A percentile compares a stretch with the other conserved stretches of the same genome.
These are phyloP conservation scores for Lachancea thermotolerans DNA, from an alignment of 805 yeast species.

Conservation along the genomic window DNA sequence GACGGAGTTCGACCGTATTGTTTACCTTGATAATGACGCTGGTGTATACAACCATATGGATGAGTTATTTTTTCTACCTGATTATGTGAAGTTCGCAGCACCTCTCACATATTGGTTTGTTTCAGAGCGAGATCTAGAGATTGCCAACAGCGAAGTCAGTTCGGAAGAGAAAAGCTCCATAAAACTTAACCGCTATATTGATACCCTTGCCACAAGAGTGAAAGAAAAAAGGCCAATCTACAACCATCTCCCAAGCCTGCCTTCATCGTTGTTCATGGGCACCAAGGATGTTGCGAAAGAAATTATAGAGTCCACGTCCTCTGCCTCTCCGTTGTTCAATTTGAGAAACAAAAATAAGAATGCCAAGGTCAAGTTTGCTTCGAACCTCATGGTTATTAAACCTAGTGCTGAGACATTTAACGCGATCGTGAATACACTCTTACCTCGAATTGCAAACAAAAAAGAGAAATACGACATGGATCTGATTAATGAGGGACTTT, in stretches of 20 bases:
- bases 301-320: constrained; percentile 22
- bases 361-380: constrained; percentile 23
- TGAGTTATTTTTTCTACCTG: constrained; percentile 41
- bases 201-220: constrained; percentile 7
- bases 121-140: constrained; percentile 15
- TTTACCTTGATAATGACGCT: constrained; percentile 51
- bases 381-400: constrained; percentile 48
- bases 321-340: constrained; percentile 20
- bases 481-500: constrained; percentile 11
- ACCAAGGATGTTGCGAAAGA: constrained; percentile 25
- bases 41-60: constrained; percentile 34
- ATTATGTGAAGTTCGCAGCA: constrained; percentile 33
- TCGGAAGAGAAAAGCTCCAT: constrained; percentile 14
- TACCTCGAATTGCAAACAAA: constrained; percentile 6
- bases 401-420: constrained; percentile 33
- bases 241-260: constrained; percentile 30
- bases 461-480: constrained; percentile 10
- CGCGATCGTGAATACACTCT: constrained; percentile 10
- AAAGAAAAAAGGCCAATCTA: constrained; percentile 22
- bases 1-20: constrained; percentile 40
- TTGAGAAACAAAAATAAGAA: constrained; percentile 8
- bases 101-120: constrained; percentile 36
- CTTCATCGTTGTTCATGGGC: constrained; percentile 8
- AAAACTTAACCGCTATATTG: constrained; percentile 19
- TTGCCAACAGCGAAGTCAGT: constrained; percentile 9